Base-by-base conservation (phyloP, 306 rosid genomes). In the Castanea crenata region DNA sequence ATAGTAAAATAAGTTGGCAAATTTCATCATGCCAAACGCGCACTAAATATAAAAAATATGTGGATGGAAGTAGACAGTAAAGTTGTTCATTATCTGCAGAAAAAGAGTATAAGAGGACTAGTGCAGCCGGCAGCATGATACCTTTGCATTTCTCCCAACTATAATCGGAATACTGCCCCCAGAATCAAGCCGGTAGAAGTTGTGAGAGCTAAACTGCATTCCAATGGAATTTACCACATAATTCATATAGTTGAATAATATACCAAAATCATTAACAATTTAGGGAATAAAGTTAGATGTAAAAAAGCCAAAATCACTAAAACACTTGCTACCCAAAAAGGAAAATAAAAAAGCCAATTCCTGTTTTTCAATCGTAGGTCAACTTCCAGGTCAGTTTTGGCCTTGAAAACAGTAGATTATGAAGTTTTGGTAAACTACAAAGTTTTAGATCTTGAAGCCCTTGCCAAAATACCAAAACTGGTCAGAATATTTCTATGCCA, bases 81-180 rank as follows among this genome's bases (percentile, higher is more conserved):
- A 21, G 21, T 21, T 21, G 21, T 21, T 21, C 21, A 21, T 21
- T 21, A 21, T 21, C 52, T 23, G 68, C 35, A 61, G 1, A 5
- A 61, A 19, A 23, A 55, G 68, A 9, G 68, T 21, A 29, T 25
- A 61, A 61, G 68, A 25, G 3, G 13, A 94, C 97, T 81, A 89
- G 92, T 81, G 94, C 94, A 88, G 92, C 97, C 77, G 77, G 89
- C 83, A 88, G 86, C 78, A 87, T 87, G 97, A 92, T 89, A 86
- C 96, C 94, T 88, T 76, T 92, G 97, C 97, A 94, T 94, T 86
- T 87, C 94, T 90, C 86, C 93, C 73, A 85, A 88, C 91, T 89
- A 87, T 91, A 81, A 87, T 85, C 92, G 71, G 97, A 97, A 94
- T 92, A 88, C 93, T 94, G 85, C 91, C 85, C 92, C 84, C 89